Percentiles rank a stretch among this genome's conserved stretches.
Conservation (phyloP, 495 filamentous ascomycete species). For the Aspergillus ostianus region DNA sequence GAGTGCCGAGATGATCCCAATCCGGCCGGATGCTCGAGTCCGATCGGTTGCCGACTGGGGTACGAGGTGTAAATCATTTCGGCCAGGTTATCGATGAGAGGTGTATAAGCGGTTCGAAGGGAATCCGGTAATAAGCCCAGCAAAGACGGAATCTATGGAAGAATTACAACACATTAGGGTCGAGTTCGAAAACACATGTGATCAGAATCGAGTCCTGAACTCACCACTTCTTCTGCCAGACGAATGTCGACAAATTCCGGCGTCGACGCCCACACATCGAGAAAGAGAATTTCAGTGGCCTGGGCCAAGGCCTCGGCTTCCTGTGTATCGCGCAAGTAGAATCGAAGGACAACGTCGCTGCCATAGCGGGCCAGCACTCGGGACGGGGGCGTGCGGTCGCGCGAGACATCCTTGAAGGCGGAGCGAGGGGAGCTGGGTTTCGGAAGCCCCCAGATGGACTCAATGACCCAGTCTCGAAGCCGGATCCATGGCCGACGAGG, state of each 20-base stretch:
- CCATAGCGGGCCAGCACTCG: constrained; percentile 66
- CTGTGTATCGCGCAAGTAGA: constrained; percentile 67
- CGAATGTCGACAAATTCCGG: constrained; percentile 85
- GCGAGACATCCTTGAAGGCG: constrained; percentile 10
- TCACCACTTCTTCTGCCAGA: constrained; percentile 71
- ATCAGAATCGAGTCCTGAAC: constrained; percentile 17
- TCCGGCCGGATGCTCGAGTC: constrained; percentile 29
- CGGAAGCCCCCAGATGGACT: constrained; percentile 59
- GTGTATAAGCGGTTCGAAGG: constrained; percentile 67
- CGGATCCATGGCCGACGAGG: constrained; percentile 47
- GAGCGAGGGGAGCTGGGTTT: constrained; percentile 15
- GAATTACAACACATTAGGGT: neutral
- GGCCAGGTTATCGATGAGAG: constrained; percentile 78
- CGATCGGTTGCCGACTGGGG: constrained; percentile 40
- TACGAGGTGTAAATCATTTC: constrained; percentile 76
- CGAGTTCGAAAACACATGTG: constrained; percentile 5
- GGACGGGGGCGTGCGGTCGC: constrained; percentile 35
- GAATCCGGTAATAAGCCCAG: constrained; percentile 77
- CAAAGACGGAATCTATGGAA: constrained; percentile 65
- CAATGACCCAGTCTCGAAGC: constrained; percentile 63
- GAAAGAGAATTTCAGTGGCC: constrained; percentile 70
- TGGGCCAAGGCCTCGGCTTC: constrained; percentile 73
- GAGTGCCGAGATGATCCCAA: constrained; percentile 35
- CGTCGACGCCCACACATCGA: constrained; percentile 90
- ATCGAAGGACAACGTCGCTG: constrained; percentile 82